Conservation (phyloP, 441 rosid species). For the Monsonia emarginata region DNA sequence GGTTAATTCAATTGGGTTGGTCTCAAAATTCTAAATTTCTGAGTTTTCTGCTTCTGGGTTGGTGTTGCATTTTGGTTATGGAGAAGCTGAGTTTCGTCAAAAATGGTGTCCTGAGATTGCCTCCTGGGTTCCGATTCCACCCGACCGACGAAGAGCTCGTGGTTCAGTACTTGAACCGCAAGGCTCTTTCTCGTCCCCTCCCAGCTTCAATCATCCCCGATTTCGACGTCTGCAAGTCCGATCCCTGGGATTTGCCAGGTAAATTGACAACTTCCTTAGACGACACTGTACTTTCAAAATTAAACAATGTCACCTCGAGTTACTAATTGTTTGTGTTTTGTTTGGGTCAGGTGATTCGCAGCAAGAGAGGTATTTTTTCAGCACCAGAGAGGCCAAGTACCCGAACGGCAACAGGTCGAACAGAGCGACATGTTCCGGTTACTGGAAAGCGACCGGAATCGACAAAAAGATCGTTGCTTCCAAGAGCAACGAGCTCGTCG, state of each 20-base stretch:
- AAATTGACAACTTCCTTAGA: background rate
- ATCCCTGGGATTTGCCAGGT: constrained; percentile 99
- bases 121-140: constrained; percentile 92
- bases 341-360: constrained; percentile 42
- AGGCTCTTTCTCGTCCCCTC: constrained; percentile 60
- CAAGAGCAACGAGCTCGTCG: constrained; percentile 53
- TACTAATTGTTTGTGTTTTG: background rate
- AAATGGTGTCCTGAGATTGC: constrained; percentile 69
- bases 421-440: constrained; percentile 81
- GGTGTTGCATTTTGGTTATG: constrained; percentile 35
- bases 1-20: constrained; percentile 11
- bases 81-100: constrained; percentile 69
- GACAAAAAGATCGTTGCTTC: constrained; percentile 61
- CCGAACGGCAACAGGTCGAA: constrained; percentile 91
- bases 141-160: constrained; percentile 94
- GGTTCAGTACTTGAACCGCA: constrained; percentile 66
- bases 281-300: too few relatives aligned
- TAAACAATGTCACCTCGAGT: constrained; percentile 11
- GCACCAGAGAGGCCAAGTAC: constrained; percentile 80
- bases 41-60: too few relatives aligned
- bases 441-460: constrained; percentile 93
- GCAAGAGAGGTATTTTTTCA: constrained; percentile 91
- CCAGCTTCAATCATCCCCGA: constrained; percentile 93
- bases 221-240: constrained; percentile 81
- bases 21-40: background rate